A percentile compares a stretch with the other conserved stretches of the same genome.
phyloP scores from a whole-genome alignment of 306 rosid species.

The Gillenia trifoliata region DNA sequence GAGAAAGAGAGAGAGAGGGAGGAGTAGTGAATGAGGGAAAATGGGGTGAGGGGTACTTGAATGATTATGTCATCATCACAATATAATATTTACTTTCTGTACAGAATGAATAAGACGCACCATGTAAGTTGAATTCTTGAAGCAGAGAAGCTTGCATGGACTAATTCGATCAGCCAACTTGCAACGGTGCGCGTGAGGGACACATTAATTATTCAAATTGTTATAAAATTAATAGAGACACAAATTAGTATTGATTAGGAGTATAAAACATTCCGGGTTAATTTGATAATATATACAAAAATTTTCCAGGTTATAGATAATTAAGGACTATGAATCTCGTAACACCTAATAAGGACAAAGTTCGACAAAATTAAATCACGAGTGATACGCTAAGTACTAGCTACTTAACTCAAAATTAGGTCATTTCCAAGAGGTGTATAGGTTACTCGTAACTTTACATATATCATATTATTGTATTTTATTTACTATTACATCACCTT shows the following conservation, averaged over 20 bases:
- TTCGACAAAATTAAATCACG: too few relatives aligned
- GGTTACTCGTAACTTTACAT: too few relatives aligned
- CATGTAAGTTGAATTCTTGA: conserved; percentile 18
- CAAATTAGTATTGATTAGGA: too few relatives aligned
- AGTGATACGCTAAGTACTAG: too few relatives aligned
- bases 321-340: too few relatives aligned
- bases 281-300: too few relatives aligned
- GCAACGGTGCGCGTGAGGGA: background rate
- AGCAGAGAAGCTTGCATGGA: background rate
- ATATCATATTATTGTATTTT: too few relatives aligned
- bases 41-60: conserved; percentile 16
- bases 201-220: background rate
- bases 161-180: background rate
- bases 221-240: background rate
- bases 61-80: conserved; percentile 60
- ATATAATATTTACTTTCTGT: conserved; percentile 29
- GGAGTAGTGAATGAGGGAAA: conserved; percentile 1
- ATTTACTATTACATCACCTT: too few relatives aligned
- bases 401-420: too few relatives aligned
- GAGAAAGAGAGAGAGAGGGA: conserved; percentile 25
- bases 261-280: background rate
- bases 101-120: conserved; percentile 40
- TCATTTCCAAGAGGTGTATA: too few relatives aligned
- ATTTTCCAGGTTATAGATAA: too few relatives aligned
- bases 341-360: too few relatives aligned